Conservation (phyloP, 192 early-diverging fungal genomes). For the Thamnidium elegans region DNA sequence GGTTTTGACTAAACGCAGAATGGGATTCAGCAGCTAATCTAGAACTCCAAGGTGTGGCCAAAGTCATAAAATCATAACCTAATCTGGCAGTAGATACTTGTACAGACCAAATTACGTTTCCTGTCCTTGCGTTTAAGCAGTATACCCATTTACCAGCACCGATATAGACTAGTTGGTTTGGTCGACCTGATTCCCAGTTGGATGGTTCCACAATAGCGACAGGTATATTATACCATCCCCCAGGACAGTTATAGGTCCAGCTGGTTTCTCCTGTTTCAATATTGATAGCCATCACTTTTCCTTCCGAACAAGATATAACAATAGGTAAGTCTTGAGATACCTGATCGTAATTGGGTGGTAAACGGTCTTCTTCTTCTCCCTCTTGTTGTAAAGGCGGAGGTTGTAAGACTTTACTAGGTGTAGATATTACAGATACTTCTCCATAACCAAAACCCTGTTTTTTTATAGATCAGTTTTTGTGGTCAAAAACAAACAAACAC, state of each 20-base stretch:
- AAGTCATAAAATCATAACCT: conserved; percentile 11
- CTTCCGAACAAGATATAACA: conserved; percentile 15
- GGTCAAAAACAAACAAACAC: too few species aligned
- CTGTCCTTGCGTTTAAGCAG: conserved; percentile 11
- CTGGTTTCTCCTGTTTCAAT: conserved; percentile 9
- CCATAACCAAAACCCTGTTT: conserved; percentile 24
- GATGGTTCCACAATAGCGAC: conserved; percentile 14
- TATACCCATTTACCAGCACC: conserved; percentile 21
- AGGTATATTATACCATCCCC: conserved; percentile 22
- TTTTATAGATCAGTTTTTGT: not conserved
- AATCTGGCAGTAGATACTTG: not conserved
- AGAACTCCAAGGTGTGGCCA: conserved; percentile 24
- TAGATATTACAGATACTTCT: conserved; percentile 20
- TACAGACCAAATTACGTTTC: conserved; percentile 9
- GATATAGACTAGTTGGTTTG: conserved; percentile 10
- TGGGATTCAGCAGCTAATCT: conserved; percentile 12
- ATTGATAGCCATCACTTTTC: conserved; percentile 24
- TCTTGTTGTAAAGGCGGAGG: not conserved
- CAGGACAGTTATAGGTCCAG: conserved; percentile 26
- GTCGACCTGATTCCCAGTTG: not conserved
- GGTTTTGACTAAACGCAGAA: conserved; percentile 12
- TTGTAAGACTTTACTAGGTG: conserved; percentile 12
- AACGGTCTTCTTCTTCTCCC: not conserved
- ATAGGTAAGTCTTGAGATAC: not conserved
- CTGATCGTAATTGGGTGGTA: not conserved